Percentiles rank a stretch among this genome's conserved stretches.
phyloP scores from a whole-genome alignment of 441 rosid genomes.

The Metrosideros polymorpha region DNA sequence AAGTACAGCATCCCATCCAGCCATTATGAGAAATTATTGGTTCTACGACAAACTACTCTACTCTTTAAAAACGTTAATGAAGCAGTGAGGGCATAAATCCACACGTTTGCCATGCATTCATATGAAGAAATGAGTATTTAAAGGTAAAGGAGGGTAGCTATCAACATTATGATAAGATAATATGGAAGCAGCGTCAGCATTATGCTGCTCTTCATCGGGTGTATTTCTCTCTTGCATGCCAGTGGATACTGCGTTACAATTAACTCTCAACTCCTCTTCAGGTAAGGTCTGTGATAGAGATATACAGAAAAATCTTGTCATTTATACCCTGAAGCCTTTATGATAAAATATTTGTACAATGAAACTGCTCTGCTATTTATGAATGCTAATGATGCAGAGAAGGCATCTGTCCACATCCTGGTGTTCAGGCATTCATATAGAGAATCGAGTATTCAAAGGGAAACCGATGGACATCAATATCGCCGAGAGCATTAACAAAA shows the following conservation, averaged over 20 bases:
- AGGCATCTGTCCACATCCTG: neutral
- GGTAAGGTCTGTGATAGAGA: neutral
- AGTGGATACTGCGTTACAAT: neutral
- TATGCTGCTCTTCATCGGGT: neutral
- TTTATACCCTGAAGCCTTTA: neutral
- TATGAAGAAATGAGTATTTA: neutral
- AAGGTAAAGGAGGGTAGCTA: neutral
- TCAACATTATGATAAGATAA: slow-evolving; percentile 10
- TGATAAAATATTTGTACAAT: neutral
- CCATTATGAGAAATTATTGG: neutral
- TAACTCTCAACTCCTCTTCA: neutral
- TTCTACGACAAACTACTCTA: neutral
- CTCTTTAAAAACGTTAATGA: neutral
- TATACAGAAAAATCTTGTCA: neutral
- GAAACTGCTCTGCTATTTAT: neutral
- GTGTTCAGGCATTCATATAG: neutral
- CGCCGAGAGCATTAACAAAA: neutral
- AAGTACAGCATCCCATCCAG: neutral
- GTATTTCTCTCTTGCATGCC: neutral
- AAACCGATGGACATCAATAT: neutral
- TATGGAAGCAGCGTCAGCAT: slow-evolving; percentile 8
- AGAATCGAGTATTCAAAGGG: neutral
- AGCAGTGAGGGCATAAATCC: neutral
- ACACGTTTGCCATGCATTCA: neutral
- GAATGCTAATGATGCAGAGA: neutral